Evolutionary conservation across 176 grass and related monocot species (phyloP).

Genomic region (Zizania latifolia): DNA sequence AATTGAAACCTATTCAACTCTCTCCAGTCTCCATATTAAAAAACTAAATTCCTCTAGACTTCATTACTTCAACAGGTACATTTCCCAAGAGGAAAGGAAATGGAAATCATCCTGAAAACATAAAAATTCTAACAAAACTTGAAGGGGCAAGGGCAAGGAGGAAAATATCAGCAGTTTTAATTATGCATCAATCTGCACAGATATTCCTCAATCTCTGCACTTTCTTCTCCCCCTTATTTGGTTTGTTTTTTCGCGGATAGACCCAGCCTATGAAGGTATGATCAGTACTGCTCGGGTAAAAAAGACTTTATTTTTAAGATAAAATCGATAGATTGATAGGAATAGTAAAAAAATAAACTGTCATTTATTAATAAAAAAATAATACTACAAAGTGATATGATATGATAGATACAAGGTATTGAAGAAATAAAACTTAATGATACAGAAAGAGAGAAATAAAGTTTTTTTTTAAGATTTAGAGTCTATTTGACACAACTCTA

Average conservation of each 20-base stretch:
- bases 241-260: background rate
- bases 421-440: too few species aligned
- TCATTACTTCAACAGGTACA: background rate
- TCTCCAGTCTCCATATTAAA: too few species aligned
- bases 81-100: background rate
- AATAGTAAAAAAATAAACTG: too few species aligned
- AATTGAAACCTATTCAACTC: background rate
- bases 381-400: too few species aligned
- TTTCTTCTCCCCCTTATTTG: background rate
- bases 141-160: background rate
- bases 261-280: background rate
- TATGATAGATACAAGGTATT: too few species aligned
- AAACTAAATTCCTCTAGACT: background rate
- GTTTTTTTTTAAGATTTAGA: too few species aligned
- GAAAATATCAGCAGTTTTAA: background rate
- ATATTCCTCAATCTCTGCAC: background rate
- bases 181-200: constrained; percentile 6
- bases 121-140: background rate
- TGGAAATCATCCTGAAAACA: background rate
- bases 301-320: too few species aligned
- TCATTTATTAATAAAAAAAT: too few species aligned
- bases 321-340: too few species aligned
- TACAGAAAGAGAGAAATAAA: too few species aligned
- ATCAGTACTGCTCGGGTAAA: too few species aligned
- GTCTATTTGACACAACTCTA: too few species aligned